Evolutionary conservation across 2,329 filamentous ascomycete species (phyloP).

Genomic region (Hypoxylon sp.): DNA sequence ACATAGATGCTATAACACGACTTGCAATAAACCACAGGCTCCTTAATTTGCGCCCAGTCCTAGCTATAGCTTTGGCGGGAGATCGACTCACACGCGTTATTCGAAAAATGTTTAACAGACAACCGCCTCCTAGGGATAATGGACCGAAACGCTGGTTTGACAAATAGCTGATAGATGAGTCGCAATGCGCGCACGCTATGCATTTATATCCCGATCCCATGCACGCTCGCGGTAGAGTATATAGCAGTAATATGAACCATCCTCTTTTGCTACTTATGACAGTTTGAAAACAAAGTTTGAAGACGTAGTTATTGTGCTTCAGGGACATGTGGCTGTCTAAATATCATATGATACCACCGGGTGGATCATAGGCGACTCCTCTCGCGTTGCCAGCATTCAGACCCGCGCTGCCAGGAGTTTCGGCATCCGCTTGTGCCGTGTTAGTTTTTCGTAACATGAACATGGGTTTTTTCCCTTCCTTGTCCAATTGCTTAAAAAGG

Average conservation of each 20-base stretch:
- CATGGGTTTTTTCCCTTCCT: slow-evolving; percentile 98
- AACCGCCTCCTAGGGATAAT: slow-evolving; percentile 4
- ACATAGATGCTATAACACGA: slow-evolving; percentile 10
- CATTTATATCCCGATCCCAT: slow-evolving; percentile 15
- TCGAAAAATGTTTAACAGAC: slow-evolving; percentile 4
- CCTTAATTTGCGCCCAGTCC: background rate
- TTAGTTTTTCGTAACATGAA: slow-evolving; percentile 89
- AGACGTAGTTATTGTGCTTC: no score
- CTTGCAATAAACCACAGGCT: slow-evolving; percentile 2
- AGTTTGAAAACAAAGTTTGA: slow-evolving; percentile 14
- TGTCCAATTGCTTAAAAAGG: slow-evolving; percentile 95
- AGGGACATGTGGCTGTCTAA: no score
- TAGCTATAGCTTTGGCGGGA: background rate
- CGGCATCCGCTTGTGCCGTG: slow-evolving; percentile 59
- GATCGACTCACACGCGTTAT: background rate
- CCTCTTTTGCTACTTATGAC: slow-evolving; percentile 14
- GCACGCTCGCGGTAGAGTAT: slow-evolving; percentile 3
- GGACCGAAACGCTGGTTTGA: slow-evolving; percentile 8
- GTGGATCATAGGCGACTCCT: slow-evolving; percentile 63
- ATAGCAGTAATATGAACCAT: slow-evolving; percentile 8
- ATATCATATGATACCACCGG: slow-evolving; percentile 65
- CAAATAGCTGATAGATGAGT: slow-evolving; percentile 13
- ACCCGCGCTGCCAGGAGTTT: slow-evolving; percentile 63
- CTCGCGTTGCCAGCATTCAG: slow-evolving; percentile 54
- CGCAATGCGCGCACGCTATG: slow-evolving; percentile 27